These are phyloP conservation scores for Xylaria sp. DNA, from an alignment of 2,329 filamentous ascomycete genomes.

Conservation along the genomic window DNA sequence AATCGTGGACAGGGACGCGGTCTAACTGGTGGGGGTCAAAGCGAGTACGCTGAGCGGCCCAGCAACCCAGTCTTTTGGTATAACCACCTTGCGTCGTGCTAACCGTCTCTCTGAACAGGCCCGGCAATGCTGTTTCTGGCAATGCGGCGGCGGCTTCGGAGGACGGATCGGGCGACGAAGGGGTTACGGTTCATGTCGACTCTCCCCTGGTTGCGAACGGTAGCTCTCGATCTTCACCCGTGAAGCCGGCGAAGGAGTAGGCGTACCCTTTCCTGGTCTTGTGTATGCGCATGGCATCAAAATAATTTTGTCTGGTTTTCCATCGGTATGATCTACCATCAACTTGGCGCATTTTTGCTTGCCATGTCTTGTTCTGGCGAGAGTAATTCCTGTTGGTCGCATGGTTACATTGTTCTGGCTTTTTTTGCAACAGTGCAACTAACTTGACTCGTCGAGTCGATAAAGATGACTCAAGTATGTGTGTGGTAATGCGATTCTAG, in stretches of 20 bases:
- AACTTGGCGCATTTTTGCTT: slow-evolving; percentile 44
- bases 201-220: slow-evolving; percentile 57
- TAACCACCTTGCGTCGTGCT: slow-evolving; percentile 30
- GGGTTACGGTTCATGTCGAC: slow-evolving; percentile 65
- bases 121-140: slow-evolving; percentile 54
- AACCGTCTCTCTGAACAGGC: slow-evolving; percentile 55
- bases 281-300: slow-evolving; percentile 42
- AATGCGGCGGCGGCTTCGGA: slow-evolving; percentile 57
- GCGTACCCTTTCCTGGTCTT: slow-evolving; percentile 33
- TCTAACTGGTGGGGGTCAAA: slow-evolving; percentile 36
- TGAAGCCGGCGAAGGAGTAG: slow-evolving; percentile 57
- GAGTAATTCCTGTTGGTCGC: slow-evolving; percentile 40
- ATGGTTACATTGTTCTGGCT: slow-evolving; percentile 41
- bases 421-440: slow-evolving; percentile 40
- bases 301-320: slow-evolving; percentile 47
- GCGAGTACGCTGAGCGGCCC: slow-evolving; percentile 40
- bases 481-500: slow-evolving; percentile 39
- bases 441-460: slow-evolving; percentile 42
- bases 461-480: slow-evolving; percentile 46
- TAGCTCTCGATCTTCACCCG: slow-evolving; percentile 62
- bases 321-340: slow-evolving; percentile 45
- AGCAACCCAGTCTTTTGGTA: slow-evolving; percentile 6
- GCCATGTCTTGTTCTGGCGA: slow-evolving; percentile 39
- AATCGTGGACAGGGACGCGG: slow-evolving; percentile 39
- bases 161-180: slow-evolving; percentile 61